phyloP scores from a whole-genome alignment of 768 basidiomycete species.

The Russula lepida region DNA sequence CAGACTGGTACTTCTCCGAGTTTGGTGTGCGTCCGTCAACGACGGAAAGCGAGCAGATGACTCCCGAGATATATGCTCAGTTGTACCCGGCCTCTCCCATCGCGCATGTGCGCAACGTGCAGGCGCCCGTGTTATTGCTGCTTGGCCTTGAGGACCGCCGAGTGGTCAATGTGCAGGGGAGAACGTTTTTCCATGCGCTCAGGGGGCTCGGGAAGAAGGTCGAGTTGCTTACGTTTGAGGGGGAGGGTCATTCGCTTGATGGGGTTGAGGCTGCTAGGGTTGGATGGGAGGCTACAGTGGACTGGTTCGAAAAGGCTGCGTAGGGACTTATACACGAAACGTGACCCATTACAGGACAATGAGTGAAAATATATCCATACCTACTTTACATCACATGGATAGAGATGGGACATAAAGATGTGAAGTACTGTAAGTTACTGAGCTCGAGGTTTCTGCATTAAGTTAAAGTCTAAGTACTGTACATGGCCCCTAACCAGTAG shows the following conservation, averaged over 20 bases:
- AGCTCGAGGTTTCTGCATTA: too few species aligned
- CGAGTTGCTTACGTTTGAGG: conserved; percentile 27
- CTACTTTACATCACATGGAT: too few species aligned
- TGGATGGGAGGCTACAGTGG: conserved; percentile 16
- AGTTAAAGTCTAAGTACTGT: too few species aligned
- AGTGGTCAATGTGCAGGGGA: conserved; percentile 28
- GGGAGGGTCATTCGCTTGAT: conserved; percentile 28
- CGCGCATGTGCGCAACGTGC: conserved; percentile 23
- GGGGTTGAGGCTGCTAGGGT: conserved; percentile 22
- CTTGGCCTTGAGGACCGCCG: conserved; percentile 28
- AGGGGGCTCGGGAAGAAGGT: conserved; percentile 24
- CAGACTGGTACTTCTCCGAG: conserved; percentile 30
- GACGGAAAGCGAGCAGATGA: conserved; percentile 12
- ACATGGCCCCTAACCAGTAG: too few species aligned
- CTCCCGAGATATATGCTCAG: conserved; percentile 21
- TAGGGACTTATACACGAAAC: background rate
- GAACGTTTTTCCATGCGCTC: conserved; percentile 28
- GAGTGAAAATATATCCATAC: too few species aligned
- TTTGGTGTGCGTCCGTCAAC: conserved; percentile 18
- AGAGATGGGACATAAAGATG: too few species aligned
- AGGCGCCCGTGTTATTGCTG: conserved; percentile 27
- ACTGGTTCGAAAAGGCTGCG: conserved; percentile 9
- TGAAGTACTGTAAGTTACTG: too few species aligned
- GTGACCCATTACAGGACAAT: background rate
- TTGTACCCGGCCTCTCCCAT: conserved; percentile 25